Percentiles rank a stretch among this genome's conserved stretches.
Conservation (phyloP, 163 green algal genomes). For the Chlorella variabilis region DNA sequence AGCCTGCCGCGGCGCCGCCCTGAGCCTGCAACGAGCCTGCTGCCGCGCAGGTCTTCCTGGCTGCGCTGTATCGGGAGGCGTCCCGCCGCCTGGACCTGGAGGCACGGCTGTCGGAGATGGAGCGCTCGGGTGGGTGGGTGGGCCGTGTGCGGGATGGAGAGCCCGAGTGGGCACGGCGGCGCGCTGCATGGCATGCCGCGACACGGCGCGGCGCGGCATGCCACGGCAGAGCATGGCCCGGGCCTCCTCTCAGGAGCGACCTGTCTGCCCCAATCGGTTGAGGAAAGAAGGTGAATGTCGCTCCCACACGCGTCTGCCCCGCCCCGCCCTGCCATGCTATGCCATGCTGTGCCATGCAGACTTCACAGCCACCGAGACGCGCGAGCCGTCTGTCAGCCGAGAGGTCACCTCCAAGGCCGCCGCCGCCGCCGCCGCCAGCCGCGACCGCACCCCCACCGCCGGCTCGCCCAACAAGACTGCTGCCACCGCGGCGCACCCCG, state of each 20-base stretch:
- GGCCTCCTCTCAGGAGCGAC: too few relatives aligned
- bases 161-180: too few relatives aligned
- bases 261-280: too few relatives aligned
- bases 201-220: too few relatives aligned
- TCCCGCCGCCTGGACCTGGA: constrained; percentile 33
- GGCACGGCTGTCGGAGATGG: constrained; percentile 36
- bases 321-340: too few relatives aligned
- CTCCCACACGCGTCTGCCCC: too few relatives aligned
- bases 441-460: not conserved
- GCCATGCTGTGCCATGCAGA: constrained; percentile 6
- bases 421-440: not conserved
- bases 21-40: too few relatives aligned
- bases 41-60: constrained; percentile 39
- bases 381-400: not conserved
- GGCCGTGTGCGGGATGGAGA: not conserved
- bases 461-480: constrained; percentile 3
- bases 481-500: not conserved
- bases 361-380: constrained; percentile 25
- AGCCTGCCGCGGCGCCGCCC: too few relatives aligned
- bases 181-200: too few relatives aligned
- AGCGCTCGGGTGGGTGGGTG: constrained; percentile 13
- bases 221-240: too few relatives aligned
- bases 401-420: constrained; percentile 29
- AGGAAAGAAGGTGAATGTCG: too few relatives aligned
- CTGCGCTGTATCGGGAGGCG: constrained; percentile 46